Conservation (phyloP, 306 rosid genomes). For the Corylus americana region DNA sequence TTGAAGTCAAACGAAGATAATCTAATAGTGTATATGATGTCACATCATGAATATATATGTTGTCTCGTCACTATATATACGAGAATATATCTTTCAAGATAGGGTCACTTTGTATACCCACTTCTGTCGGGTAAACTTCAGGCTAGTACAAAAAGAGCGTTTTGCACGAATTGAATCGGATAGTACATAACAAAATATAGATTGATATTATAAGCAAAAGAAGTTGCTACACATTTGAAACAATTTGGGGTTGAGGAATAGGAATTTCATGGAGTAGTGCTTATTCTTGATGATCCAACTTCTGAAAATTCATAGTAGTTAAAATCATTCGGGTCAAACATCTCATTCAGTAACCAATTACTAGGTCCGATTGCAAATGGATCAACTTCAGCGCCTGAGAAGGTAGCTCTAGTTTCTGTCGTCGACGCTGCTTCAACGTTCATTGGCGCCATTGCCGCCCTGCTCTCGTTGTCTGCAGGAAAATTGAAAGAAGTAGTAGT, state of each 20-base stretch:
- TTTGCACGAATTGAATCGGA: too few species aligned
- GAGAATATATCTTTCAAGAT: too few species aligned
- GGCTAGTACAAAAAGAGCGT: too few species aligned
- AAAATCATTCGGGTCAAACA: background rate
- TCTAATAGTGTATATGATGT: too few species aligned
- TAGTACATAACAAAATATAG: background rate
- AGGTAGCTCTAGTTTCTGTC: background rate
- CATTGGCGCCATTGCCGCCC: background rate
- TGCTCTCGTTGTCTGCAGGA: background rate
- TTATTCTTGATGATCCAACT: background rate
- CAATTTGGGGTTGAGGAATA: background rate
- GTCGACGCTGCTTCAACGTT: slow-evolving; percentile 1
- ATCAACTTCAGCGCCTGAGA: background rate
- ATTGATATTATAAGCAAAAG: background rate
- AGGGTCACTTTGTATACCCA: too few species aligned
- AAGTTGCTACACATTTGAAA: background rate
- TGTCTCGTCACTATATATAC: too few species aligned
- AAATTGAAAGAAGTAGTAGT: background rate
- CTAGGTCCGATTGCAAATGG: background rate
- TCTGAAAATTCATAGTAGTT: background rate
- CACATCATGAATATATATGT: too few species aligned
- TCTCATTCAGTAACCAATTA: slow-evolving; percentile 7
- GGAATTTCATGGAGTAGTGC: background rate
- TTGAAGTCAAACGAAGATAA: too few species aligned
- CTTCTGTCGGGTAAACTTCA: too few species aligned